phyloP scores from a whole-genome alignment of 2,329 filamentous ascomycete genomes.

The Huntiella savannae region DNA sequence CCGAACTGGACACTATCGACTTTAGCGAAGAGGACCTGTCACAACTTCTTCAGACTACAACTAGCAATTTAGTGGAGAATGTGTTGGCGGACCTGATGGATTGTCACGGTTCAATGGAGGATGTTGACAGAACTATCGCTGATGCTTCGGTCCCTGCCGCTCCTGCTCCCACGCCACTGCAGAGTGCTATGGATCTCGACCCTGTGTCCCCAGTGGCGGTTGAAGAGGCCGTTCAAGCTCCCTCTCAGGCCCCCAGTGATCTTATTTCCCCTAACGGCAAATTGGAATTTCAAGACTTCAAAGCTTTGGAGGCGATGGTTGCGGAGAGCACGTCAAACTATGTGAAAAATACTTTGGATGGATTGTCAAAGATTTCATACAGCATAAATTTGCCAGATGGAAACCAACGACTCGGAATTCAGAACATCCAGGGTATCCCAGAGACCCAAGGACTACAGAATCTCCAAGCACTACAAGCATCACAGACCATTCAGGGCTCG shows the following conservation, averaged over 20 bases:
- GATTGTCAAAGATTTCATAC: conserved; percentile 24
- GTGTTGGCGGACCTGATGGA: conserved; percentile 19
- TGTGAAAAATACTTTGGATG: conserved; percentile 25
- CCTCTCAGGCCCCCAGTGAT: conserved; percentile 14
- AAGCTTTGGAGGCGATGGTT: conserved; percentile 25
- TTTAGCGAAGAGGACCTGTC: conserved; percentile 22
- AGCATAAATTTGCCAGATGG: conserved; percentile 16
- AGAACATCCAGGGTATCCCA: conserved; percentile 7
- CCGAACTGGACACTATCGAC: conserved; percentile 3
- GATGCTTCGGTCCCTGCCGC: conserved; percentile 7
- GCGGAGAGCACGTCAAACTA: conserved; percentile 27
- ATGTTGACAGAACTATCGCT: conserved; percentile 11
- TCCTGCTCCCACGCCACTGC: conserved; percentile 9
- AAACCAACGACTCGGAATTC: background rate
- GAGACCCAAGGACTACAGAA: background rate
- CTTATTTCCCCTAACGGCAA: conserved; percentile 14
- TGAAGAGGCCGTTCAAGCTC: conserved; percentile 9
- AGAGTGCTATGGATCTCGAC: conserved; percentile 14
- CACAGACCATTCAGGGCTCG: background rate
- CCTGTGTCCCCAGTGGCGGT: conserved; percentile 14
- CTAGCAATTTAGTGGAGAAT: conserved; percentile 23
- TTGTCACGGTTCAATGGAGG: conserved; percentile 10
- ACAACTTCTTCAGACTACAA: conserved; percentile 25
- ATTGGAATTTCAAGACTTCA: conserved; percentile 20
- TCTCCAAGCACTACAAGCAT: background rate